Evolutionary conservation across 768 basidiomycete species (phyloP).

Genomic region (Mycena galopus): DNA sequence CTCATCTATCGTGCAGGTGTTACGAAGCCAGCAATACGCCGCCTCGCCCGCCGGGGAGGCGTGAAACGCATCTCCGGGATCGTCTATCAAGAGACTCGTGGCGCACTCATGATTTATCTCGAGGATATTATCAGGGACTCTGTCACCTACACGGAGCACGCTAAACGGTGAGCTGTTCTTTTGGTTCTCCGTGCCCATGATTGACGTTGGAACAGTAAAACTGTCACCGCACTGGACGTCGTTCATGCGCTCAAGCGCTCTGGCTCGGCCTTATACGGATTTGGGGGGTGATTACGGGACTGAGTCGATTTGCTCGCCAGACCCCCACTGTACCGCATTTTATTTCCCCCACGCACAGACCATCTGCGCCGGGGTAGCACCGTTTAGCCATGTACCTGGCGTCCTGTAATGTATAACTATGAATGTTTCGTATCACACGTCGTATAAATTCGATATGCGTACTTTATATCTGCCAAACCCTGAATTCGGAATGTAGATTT

Average conservation of each 20-base stretch:
- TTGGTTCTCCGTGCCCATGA: no score
- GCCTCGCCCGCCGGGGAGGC: constrained; percentile 20
- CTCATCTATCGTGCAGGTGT: constrained; percentile 6
- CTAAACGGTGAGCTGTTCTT: neutral
- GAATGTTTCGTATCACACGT: neutral
- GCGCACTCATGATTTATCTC: constrained; percentile 20
- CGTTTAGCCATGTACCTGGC: neutral
- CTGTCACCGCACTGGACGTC: constrained; percentile 14
- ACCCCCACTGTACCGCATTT: neutral
- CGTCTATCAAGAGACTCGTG: constrained; percentile 17
- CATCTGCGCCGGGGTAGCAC: neutral
- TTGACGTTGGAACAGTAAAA: neutral
- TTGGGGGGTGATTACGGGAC: constrained; percentile 3
- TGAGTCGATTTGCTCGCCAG: neutral
- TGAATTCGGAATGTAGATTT: no score
- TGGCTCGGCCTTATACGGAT: constrained; percentile 4
- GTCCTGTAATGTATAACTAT: neutral
- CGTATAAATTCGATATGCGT: neutral
- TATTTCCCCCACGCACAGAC: constrained; percentile 15
- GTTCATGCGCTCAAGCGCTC: constrained; percentile 22
- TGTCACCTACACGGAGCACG: constrained; percentile 14
- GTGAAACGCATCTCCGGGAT: constrained; percentile 25
- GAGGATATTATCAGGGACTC: constrained; percentile 23
- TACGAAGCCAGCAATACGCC: constrained; percentile 12
- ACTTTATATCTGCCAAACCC: no score